Conservation (phyloP, 345 rosid genomes). For the Arabidopsis arenosa region DNA sequence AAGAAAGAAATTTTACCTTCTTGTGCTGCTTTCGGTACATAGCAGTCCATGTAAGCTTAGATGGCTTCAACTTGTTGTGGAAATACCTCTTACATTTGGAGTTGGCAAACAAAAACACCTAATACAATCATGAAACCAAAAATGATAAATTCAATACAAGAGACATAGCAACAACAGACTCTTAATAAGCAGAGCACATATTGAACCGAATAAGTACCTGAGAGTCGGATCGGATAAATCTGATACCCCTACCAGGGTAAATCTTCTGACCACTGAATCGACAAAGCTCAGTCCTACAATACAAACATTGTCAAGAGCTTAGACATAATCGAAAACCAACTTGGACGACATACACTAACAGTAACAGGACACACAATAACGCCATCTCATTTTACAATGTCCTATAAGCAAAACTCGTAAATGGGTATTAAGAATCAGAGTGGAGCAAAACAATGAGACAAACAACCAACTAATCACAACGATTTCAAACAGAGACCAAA, state of each 20-base stretch:
- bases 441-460: conserved; percentile 9
- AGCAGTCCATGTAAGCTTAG: conserved; percentile 83
- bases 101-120: conserved; percentile 78
- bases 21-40: conserved; percentile 86
- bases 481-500: neutral
- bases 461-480: neutral
- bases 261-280: conserved; percentile 81
- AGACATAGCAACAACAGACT: neutral
- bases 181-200: neutral
- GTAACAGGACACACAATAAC: conserved; percentile 1
- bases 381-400: neutral
- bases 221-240: conserved; percentile 72
- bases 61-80: conserved; percentile 79
- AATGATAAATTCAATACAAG: neutral
- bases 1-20: conserved; percentile 49
- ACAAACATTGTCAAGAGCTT: conserved; percentile 9
- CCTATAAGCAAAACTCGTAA: neutral
- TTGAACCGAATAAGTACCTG: conserved; percentile 49
- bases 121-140: neutral
- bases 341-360: neutral
- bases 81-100: conserved; percentile 85
- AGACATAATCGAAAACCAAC: neutral
- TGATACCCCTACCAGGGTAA: conserved; percentile 77
- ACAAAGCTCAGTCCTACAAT: conserved; percentile 72
- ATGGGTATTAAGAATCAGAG: no score